These are phyloP conservation scores for Coemansia sp. DNA, from an alignment of 192 early-diverging fungal genomes.

Conservation along the genomic window DNA sequence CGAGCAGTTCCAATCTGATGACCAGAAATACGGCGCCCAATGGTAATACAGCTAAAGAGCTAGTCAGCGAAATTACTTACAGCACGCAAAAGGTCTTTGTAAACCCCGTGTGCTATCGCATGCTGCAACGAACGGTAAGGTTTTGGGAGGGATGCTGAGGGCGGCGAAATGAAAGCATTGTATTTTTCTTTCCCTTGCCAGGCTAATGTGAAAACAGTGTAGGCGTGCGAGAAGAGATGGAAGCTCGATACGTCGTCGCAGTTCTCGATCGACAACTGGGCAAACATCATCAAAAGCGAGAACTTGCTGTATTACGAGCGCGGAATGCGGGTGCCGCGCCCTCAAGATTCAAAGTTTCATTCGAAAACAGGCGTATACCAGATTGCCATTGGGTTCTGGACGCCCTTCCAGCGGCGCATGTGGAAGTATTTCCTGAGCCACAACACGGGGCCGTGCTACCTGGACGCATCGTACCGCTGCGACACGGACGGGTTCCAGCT, in stretches of 20 bases:
- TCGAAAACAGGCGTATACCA: background rate
- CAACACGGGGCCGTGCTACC: constrained; percentile 21
- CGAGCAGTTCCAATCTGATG: background rate
- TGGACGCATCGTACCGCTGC: constrained; percentile 27
- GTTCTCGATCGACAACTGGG: constrained; percentile 38
- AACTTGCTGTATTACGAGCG: constrained; percentile 19
- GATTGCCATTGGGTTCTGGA: constrained; percentile 30
- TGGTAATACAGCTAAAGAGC: too few species aligned
- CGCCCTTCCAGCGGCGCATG: constrained; percentile 31
- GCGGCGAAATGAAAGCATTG: too few species aligned
- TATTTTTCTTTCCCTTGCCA: too few species aligned
- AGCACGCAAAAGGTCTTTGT: background rate
- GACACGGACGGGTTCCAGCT: constrained; percentile 38
- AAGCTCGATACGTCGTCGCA: constrained; percentile 11
- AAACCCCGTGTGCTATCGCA: constrained; percentile 37
- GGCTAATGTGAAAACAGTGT: too few species aligned
- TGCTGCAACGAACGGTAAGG: constrained; percentile 20
- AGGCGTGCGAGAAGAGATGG: constrained; percentile 7
- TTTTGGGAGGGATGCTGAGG: too few species aligned
- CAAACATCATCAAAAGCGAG: constrained; percentile 4
- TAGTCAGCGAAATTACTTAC: background rate
- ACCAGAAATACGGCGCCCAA: too few species aligned
- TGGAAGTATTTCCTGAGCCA: constrained; percentile 18
- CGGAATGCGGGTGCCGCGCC: constrained; percentile 25
- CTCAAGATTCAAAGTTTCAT: constrained; percentile 9